Base-by-base conservation (phyloP, 2,329 filamentous ascomycete species). In the Zasmidium angulare region DNA sequence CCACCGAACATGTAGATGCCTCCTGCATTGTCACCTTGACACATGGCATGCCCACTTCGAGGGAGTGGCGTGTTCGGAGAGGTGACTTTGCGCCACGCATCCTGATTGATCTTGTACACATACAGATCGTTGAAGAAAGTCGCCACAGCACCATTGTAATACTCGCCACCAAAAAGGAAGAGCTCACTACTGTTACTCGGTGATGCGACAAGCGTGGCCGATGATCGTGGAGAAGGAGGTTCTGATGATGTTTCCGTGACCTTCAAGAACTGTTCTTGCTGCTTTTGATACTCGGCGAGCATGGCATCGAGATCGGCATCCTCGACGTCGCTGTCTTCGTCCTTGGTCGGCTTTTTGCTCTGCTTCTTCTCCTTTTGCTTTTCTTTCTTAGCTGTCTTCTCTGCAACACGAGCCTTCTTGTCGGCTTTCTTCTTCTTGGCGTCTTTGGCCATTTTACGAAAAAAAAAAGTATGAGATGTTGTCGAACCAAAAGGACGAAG, bases 271-370 rank as follows among this genome's bases (percentile, higher is more conserved):
- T 90, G 89, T 71, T 96, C 93, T 79, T 99, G 95, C 76, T 83
- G 89, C 72, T 90, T 90, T 67, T 90, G 90, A 77, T 96, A 98
- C 74, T 96, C 91, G 49, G 93, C 93, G 24, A 99, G 86, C 48
- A 99, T 93, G 49, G 89, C 88, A 72, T 99, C 95, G 40, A 99
- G 84, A 76, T 98, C 95, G 14, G 95, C 87, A 68, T 97, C 93
- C 74, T 98, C 93, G 50, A 84, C 90, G 73, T 97, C 93, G 72
- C 90, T 93, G 74, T 93, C 93, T 24, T 89, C 89, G 58, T 82
- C 74, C 74, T 91, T 96, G 75, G 96, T 84, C 66, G 85, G 80
- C 26, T 80, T 78, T 48, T 60, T 60, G 24, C 89, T 88, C 12
- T 55, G 54, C 89, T 90, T 53, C 74, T 79, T 69, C 93, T 92